Percentiles rank a stretch among this genome's conserved stretches.
phyloP scores from a whole-genome alignment of 2,329 filamentous ascomycete species.

The Cladosporium sp. region DNA sequence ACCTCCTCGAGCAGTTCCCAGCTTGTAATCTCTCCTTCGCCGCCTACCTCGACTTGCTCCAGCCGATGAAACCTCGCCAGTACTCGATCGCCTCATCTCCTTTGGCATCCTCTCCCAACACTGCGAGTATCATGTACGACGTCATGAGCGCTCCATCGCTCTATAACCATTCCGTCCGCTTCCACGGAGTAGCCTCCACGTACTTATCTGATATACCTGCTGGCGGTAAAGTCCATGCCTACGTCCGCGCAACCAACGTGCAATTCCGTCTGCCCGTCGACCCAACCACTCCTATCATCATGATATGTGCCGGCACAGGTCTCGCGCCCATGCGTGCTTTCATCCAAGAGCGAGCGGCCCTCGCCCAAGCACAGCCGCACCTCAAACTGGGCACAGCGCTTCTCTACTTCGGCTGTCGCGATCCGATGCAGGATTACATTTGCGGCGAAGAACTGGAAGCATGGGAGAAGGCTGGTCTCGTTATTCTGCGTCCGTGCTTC shows the following conservation, averaged over 20 bases:
- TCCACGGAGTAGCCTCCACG: slow-evolving; percentile 37
- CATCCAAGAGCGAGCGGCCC: slow-evolving; percentile 33
- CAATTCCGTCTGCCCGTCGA: slow-evolving; percentile 40
- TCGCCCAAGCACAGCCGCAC: slow-evolving; percentile 28
- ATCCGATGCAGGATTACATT: slow-evolving; percentile 40
- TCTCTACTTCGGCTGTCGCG: slow-evolving; percentile 37
- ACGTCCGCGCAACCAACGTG: slow-evolving; percentile 33
- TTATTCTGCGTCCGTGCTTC: slow-evolving; percentile 14
- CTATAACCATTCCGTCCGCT: slow-evolving; percentile 16
- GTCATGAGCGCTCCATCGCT: slow-evolving; percentile 35
- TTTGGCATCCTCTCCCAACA: slow-evolving; percentile 12
- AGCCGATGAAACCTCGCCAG: slow-evolving; percentile 22
- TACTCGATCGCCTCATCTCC: slow-evolving; percentile 25
- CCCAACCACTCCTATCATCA: slow-evolving; percentile 45
- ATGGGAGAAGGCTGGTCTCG: slow-evolving; percentile 15
- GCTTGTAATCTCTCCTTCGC: slow-evolving; percentile 57
- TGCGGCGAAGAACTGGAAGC: slow-evolving; percentile 21
- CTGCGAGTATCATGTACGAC: slow-evolving; percentile 57
- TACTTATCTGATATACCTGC: slow-evolving; percentile 35
- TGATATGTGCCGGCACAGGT: slow-evolving; percentile 51
- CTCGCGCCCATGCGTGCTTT: slow-evolving; percentile 47
- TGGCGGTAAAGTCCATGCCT: slow-evolving; percentile 37
- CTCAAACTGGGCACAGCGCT: slow-evolving; percentile 21
- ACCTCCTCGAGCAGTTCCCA: slow-evolving; percentile 62
- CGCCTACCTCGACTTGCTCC: slow-evolving; percentile 39